phyloP scores from a whole-genome alignment of 805 yeast species.

The Starmerella floris region DNA sequence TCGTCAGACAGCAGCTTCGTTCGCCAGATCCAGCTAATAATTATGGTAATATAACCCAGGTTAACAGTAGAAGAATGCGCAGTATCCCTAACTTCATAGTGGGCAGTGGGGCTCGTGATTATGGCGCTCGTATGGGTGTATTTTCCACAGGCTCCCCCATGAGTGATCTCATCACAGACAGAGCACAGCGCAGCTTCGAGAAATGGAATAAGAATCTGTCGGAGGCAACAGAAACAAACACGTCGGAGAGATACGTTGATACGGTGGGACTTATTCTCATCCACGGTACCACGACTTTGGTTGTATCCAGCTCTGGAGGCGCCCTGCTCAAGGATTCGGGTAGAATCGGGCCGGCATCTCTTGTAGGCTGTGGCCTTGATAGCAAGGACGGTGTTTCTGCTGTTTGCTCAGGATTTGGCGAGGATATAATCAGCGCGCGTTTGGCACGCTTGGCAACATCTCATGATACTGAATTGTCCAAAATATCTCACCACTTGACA shows the following conservation, averaged over 20 bases:
- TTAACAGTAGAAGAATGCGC: slow-evolving; percentile 13
- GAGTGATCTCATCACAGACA: slow-evolving; percentile 13
- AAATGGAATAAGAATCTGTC: neutral
- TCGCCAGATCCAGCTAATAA: neutral
- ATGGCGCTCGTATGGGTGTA: slow-evolving; percentile 9
- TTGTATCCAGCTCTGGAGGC: slow-evolving; percentile 33
- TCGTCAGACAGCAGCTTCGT: slow-evolving; percentile 1
- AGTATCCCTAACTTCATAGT: slow-evolving; percentile 23
- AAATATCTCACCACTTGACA: neutral
- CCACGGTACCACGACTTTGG: slow-evolving; percentile 22
- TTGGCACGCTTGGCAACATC: slow-evolving; percentile 21
- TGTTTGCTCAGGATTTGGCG: slow-evolving; percentile 32
- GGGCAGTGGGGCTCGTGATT: slow-evolving; percentile 27
- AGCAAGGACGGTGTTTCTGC: slow-evolving; percentile 9
- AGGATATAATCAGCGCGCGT: slow-evolving; percentile 27
- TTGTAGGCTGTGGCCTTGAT: slow-evolving; percentile 30
- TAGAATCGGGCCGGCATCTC: slow-evolving; percentile 33
- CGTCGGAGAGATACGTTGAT: slow-evolving; percentile 22
- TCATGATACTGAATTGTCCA: neutral
- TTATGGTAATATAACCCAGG: too few relatives aligned
- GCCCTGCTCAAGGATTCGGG: slow-evolving; percentile 28
- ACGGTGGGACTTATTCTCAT: slow-evolving; percentile 32
- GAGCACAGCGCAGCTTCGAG: slow-evolving; percentile 4
- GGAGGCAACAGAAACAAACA: neutral
- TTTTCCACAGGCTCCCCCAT: neutral